Evolutionary conservation across 768 basidiomycete genomes (phyloP).

Genomic region (Lactifluus subvellereus): DNA sequence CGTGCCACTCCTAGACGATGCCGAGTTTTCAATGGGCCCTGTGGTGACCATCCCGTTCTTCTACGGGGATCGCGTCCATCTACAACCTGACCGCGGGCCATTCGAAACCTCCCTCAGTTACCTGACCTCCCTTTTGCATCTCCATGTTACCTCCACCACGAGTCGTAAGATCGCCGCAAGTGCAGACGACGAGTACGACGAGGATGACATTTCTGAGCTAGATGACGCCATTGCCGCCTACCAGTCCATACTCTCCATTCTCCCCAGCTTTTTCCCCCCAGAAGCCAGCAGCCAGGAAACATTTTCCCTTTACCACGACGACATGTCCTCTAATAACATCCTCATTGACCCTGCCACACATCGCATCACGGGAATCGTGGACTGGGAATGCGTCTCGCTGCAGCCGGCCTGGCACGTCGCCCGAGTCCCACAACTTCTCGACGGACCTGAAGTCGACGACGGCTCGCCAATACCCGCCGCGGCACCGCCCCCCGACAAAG

Average conservation of each 20-base stretch:
- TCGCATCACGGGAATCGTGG: constrained; percentile 16
- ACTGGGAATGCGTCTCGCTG: constrained; percentile 17
- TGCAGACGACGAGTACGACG: not conserved
- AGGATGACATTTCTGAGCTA: not conserved
- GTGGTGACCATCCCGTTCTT: not conserved
- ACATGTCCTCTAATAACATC: constrained; percentile 13
- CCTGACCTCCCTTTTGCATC: not conserved
- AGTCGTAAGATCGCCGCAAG: not conserved
- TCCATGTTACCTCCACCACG: not conserved
- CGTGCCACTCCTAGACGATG: not conserved
- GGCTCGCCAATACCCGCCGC: not conserved
- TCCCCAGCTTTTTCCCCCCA: not conserved
- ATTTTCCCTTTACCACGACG: constrained; percentile 13
- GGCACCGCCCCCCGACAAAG: not conserved
- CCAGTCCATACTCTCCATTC: not conserved
- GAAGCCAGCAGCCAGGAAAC: not conserved
- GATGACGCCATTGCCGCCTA: not conserved
- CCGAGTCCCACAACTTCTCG: constrained; percentile 1
- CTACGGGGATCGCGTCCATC: not conserved
- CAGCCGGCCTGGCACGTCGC: not conserved
- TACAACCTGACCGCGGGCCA: not conserved
- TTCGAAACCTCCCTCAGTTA: not conserved
- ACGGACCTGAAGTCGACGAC: constrained; percentile 4
- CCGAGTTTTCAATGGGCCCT: not conserved
- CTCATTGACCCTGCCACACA: constrained; percentile 21